Conservation (phyloP, 2,329 filamentous ascomycete genomes). For the Byssochlamys sp. region DNA sequence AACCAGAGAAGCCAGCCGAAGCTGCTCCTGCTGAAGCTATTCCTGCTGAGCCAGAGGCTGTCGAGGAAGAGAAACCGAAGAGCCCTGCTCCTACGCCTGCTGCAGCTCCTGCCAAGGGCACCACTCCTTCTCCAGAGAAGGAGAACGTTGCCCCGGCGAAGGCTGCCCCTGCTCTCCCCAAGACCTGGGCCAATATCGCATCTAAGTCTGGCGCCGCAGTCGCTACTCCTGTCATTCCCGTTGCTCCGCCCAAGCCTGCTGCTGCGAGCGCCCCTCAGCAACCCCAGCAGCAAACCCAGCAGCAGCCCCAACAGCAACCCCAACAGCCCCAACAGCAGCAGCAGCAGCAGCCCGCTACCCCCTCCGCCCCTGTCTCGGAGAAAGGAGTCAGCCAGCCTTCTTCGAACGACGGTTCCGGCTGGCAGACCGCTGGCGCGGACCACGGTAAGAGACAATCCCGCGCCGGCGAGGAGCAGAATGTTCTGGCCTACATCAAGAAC, state of each 20-base stretch:
- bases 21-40: constrained; percentile 20
- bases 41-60: constrained; percentile 30
- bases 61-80: constrained; percentile 54
- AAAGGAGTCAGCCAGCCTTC: constrained; percentile 69
- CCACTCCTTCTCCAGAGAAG: constrained; percentile 44
- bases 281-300: constrained; percentile 19
- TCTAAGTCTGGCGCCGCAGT: constrained; percentile 35
- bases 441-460: constrained; percentile 79
- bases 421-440: constrained; percentile 72
- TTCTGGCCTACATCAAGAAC: constrained; percentile 87
- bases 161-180: constrained; percentile 49
- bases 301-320: constrained; percentile 12
- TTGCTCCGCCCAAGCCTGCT: constrained; percentile 24
- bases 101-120: constrained; percentile 37
- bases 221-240: constrained; percentile 22
- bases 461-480: constrained; percentile 60
- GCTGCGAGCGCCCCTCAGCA: constrained; percentile 22
- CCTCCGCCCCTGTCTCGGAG: constrained; percentile 40
- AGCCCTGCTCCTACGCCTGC: constrained; percentile 51
- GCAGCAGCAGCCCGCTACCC: constrained; percentile 26
- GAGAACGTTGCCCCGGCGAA: constrained; percentile 34
- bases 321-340: constrained; percentile 14
- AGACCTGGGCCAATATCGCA: constrained; percentile 58
- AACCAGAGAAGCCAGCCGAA: constrained; percentile 11
- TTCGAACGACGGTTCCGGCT: constrained; percentile 57